Evolutionary conservation across 179 eudicot species (phyloP).

Genomic region (Carnegiea gigantea): DNA sequence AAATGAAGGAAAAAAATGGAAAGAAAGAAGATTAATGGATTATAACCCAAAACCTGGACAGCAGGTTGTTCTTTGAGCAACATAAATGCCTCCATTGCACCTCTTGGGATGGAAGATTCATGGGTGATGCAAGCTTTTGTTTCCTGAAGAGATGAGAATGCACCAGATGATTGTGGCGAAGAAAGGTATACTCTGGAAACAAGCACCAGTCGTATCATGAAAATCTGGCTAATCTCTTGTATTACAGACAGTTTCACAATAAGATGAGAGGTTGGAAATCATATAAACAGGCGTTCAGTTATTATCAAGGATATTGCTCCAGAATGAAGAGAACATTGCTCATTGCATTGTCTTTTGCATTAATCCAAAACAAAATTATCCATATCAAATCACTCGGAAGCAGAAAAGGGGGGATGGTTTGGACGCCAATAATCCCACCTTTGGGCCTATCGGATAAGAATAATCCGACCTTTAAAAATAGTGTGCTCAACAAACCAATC

Average conservation of each 20-base stretch:
- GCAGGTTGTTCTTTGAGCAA: slow-evolving; percentile 60
- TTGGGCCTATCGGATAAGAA: too few species aligned
- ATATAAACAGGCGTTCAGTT: background rate
- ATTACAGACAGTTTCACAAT: slow-evolving; percentile 1
- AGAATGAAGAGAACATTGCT: background rate
- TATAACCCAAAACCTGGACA: slow-evolving; percentile 54
- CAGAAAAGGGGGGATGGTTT: background rate
- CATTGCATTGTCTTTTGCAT: background rate
- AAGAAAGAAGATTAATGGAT: background rate
- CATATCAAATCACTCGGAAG: background rate
- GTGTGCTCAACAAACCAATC: too few species aligned
- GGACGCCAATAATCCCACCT: too few species aligned
- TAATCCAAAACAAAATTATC: background rate
- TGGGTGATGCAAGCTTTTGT: slow-evolving; percentile 47
- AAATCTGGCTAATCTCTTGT: background rate
- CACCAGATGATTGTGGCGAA: slow-evolving; percentile 40
- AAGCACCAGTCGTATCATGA: background rate
- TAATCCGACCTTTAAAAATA: too few species aligned
- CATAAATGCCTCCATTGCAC: slow-evolving; percentile 69
- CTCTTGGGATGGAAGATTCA: slow-evolving; percentile 42
- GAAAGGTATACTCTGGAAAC: slow-evolving; percentile 60
- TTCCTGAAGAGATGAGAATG: slow-evolving; percentile 32
- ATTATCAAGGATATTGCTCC: background rate
- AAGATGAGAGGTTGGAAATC: background rate
- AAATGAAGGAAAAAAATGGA: background rate